Evolutionary conservation across 108 stramenopile genomes (phyloP).

Genomic region (Nitzschia sp.): DNA sequence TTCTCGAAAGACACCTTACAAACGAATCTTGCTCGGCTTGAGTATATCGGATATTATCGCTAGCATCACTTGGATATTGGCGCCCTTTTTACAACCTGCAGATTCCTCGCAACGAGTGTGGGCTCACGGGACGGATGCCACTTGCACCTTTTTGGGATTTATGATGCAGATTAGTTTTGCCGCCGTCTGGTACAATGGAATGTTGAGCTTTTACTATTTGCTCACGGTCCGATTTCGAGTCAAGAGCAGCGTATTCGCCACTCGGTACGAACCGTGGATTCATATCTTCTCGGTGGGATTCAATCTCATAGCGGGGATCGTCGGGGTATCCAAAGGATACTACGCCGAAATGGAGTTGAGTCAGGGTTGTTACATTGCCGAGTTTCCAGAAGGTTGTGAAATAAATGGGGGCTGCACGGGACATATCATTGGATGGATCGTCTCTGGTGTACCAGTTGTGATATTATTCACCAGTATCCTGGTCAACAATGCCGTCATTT

Average conservation of each 20-base stretch:
- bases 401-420: background rate
- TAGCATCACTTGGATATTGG: background rate
- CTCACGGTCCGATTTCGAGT: conserved; percentile 12
- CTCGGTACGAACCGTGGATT: conserved; percentile 25
- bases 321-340: background rate
- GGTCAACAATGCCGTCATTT: conserved; percentile 12
- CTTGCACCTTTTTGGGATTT: conserved; percentile 27
- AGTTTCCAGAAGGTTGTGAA: background rate
- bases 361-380: conserved; percentile 15
- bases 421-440: conserved; percentile 1
- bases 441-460: background rate
- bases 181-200: conserved; percentile 22
- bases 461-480: background rate
- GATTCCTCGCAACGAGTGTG: conserved; percentile 10
- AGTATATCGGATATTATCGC: conserved; percentile 13
- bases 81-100: conserved; percentile 13
- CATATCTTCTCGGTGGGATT: conserved; percentile 11
- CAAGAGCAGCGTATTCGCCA: background rate
- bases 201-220: conserved; percentile 25
- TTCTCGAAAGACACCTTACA: conserved; percentile 6
- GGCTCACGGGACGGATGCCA: conserved; percentile 26
- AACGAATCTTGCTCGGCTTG: conserved; percentile 24
- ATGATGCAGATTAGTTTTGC: conserved; percentile 17
- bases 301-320: background rate
- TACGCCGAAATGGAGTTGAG: conserved; percentile 7